Evolutionary conservation across 2,329 filamentous ascomycete species (phyloP).

Genomic region (Zymoseptoria crescenta): DNA sequence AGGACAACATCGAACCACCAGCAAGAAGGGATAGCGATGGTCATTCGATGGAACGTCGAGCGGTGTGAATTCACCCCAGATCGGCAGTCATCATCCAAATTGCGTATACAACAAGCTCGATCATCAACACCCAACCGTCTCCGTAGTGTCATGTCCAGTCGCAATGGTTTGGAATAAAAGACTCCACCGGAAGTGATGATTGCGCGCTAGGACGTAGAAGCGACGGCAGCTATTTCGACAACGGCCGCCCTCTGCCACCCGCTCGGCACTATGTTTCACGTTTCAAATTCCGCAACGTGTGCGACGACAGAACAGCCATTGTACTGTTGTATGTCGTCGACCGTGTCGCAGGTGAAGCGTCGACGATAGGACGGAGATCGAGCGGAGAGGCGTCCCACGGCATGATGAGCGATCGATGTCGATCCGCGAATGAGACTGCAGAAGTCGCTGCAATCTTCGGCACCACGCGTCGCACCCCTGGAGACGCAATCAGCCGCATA

Average conservation of each 20-base stretch:
- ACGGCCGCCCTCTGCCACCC: too few species aligned
- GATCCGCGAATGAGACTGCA: neutral
- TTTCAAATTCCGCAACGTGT: neutral
- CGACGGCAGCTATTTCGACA: neutral
- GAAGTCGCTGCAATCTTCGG: neutral
- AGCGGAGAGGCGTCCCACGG: neutral
- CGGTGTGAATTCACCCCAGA: neutral
- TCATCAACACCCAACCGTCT: neutral
- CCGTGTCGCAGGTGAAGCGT: neutral
- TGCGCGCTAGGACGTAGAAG: neutral
- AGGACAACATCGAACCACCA: neutral
- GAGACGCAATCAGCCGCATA: neutral
- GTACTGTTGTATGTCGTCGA: neutral
- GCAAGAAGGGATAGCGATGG: neutral
- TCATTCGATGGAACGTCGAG: neutral
- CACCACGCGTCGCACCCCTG: neutral
- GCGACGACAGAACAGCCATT: neutral
- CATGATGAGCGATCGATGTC: neutral
- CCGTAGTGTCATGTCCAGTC: neutral
- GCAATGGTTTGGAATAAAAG: neutral
- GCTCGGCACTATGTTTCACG: neutral
- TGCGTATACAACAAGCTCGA: neutral
- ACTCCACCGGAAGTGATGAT: neutral
- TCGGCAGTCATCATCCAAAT: neutral
- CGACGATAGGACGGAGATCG: neutral